These are phyloP conservation scores for Echeveria elegans DNA, from an alignment of 164 flowering plant species.

Conservation along the genomic window DNA sequence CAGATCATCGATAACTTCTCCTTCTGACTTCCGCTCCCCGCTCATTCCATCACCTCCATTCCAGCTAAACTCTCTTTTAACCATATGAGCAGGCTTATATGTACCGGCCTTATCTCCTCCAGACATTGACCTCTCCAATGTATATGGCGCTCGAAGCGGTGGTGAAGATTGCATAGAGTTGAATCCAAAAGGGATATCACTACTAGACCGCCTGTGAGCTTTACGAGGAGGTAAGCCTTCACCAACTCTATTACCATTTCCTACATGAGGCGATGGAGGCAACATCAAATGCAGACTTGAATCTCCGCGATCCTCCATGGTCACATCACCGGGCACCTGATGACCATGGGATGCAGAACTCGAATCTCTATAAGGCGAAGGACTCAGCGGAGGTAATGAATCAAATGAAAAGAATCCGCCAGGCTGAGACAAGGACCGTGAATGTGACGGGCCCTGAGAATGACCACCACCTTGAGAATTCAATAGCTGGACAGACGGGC, in stretches of 20 bases:
- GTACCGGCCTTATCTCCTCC: background rate
- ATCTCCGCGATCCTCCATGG: conserved; percentile 2
- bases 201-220: conserved; percentile 8
- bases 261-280: background rate
- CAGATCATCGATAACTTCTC: conserved; percentile 6
- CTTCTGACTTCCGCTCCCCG: background rate
- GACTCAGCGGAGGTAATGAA: conserved; percentile 1
- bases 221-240: conserved; percentile 6
- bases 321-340: background rate
- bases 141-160: background rate
- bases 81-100: background rate
- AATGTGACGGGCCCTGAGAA: background rate
- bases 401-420: conserved; percentile 1
- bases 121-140: background rate
- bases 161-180: background rate
- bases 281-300: background rate
- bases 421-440: conserved; percentile 7
- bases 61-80: background rate
- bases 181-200: background rate
- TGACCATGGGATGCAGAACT: background rate
- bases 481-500: background rate
- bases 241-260: background rate
- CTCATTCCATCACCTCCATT: background rate
- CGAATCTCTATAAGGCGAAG: conserved; percentile 2
- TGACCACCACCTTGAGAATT: background rate